Percentiles rank a stretch among this genome's conserved stretches.
phyloP scores from a whole-genome alignment of 2,329 filamentous ascomycete genomes.

The Cryphonectria carpinicola region DNA sequence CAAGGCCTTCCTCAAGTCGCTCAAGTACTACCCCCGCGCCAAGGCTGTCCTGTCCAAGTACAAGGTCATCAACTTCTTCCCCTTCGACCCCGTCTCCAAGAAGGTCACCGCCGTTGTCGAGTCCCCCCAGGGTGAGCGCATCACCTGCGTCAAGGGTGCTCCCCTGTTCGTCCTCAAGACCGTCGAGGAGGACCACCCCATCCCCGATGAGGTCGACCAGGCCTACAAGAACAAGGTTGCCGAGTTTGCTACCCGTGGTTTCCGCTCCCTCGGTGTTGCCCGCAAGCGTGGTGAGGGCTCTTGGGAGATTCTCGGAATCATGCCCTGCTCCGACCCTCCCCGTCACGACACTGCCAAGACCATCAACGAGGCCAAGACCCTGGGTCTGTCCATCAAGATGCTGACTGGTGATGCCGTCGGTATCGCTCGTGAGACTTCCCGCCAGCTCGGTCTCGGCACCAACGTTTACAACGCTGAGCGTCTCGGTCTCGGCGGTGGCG shows the following conservation, averaged over 20 bases:
- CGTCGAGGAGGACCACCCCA: conserved; percentile 81
- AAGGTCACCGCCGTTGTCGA: conserved; percentile 86
- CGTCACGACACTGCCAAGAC: conserved; percentile 90
- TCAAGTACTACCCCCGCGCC: conserved; percentile 80
- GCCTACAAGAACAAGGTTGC: conserved; percentile 92
- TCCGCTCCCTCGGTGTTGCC: conserved; percentile 90
- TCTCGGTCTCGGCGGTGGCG: conserved; percentile 85
- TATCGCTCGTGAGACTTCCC: conserved; percentile 89
- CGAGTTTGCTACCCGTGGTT: conserved; percentile 90
- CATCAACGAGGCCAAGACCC: conserved; percentile 84
- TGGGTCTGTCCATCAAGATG: conserved; percentile 94
- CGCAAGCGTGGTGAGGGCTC: conserved; percentile 80
- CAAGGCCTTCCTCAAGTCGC: conserved; percentile 89
- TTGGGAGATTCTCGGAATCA: conserved; percentile 93
- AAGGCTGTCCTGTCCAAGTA: conserved; percentile 82
- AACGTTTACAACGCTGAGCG: conserved; percentile 95
- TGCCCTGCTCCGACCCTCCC: conserved; percentile 91
- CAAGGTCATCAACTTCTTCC: conserved; percentile 81
- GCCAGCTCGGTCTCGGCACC: conserved; percentile 87
- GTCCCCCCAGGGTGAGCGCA: conserved; percentile 80
- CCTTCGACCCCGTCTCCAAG: conserved; percentile 92
- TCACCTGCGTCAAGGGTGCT: conserved; percentile 89
- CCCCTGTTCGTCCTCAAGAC: conserved; percentile 86
- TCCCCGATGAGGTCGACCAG: conserved; percentile 75
- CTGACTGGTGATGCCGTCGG: conserved; percentile 93